Percentiles rank a stretch among this genome's conserved stretches.
Conservation (phyloP, 331 rosid genomes). For the Stylosanthes scabra region DNA sequence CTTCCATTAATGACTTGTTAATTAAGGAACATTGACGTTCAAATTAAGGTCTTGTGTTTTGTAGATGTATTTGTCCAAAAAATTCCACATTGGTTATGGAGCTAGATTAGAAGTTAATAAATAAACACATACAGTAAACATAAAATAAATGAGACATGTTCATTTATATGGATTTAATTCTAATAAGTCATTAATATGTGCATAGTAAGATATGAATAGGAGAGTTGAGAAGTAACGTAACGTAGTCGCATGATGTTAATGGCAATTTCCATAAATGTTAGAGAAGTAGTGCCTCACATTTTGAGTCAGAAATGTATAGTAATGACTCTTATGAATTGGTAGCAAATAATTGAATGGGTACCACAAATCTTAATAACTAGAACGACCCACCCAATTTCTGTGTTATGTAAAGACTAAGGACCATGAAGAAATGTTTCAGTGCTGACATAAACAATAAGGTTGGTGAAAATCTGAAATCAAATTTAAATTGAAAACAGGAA, state of each 20-base stretch:
- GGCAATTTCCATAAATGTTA: too few species aligned
- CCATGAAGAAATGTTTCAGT: neutral
- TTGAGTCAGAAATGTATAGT: neutral
- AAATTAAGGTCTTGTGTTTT: conserved; percentile 39
- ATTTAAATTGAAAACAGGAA: neutral
- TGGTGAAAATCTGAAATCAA: neutral
- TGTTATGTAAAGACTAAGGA: neutral
- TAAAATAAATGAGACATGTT: conserved; percentile 12
- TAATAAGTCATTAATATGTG: neutral
- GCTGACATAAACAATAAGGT: neutral
- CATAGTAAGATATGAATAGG: too few species aligned
- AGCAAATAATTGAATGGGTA: neutral
- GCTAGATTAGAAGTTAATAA: neutral
- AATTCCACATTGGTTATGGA: neutral
- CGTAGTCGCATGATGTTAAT: too few species aligned
- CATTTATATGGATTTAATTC: conserved; percentile 11
- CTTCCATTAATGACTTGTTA: conserved; percentile 11
- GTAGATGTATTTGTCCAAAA: conserved; percentile 22
- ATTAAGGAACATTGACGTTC: conserved; percentile 29
- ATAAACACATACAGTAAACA: too few species aligned
- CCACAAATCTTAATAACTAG: neutral
- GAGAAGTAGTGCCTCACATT: neutral
- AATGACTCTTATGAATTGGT: neutral
- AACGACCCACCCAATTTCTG: neutral
- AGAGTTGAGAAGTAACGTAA: too few species aligned